Conservation (phyloP, 2,329 filamentous ascomycete genomes). For the Sarocladium oryzae region DNA sequence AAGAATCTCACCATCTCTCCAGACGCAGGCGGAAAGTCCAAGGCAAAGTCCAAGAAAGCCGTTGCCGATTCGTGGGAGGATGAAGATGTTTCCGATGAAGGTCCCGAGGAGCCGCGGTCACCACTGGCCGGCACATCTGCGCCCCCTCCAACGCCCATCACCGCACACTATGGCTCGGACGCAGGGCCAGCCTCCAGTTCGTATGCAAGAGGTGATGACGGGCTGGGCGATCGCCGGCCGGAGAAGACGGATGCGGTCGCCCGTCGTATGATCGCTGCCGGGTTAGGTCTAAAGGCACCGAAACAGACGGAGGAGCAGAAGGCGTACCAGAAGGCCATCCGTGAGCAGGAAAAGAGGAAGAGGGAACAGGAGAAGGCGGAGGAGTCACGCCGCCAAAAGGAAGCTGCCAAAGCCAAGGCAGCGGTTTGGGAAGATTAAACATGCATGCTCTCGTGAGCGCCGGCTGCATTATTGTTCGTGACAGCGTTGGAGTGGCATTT, state of each 20-base stretch:
- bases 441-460: background rate
- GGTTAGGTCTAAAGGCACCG: constrained; percentile 73
- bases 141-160: constrained; percentile 63
- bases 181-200: constrained; percentile 17
- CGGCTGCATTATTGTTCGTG: background rate
- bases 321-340: constrained; percentile 75
- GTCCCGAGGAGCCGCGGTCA: constrained; percentile 10
- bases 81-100: constrained; percentile 43
- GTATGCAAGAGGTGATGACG: constrained; percentile 14
- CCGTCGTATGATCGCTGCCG: constrained; percentile 80
- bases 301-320: constrained; percentile 82
- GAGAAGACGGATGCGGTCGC: constrained; percentile 95
- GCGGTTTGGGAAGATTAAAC: constrained; percentile 76
- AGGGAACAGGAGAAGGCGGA: constrained; percentile 65
- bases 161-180: constrained; percentile 32
- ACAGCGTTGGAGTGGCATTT: background rate
- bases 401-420: constrained; percentile 68
- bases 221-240: constrained; percentile 40
- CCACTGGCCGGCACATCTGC: constrained; percentile 33
- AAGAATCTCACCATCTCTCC: constrained; percentile 25
- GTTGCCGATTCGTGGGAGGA: constrained; percentile 47
- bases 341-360: constrained; percentile 77
- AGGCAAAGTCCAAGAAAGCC: constrained; percentile 21
- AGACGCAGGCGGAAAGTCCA: constrained; percentile 16
- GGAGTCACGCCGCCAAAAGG: constrained; percentile 52